Evolutionary conservation across 768 basidiomycete genomes (phyloP).

Genomic region (Serendipita vermifera): DNA sequence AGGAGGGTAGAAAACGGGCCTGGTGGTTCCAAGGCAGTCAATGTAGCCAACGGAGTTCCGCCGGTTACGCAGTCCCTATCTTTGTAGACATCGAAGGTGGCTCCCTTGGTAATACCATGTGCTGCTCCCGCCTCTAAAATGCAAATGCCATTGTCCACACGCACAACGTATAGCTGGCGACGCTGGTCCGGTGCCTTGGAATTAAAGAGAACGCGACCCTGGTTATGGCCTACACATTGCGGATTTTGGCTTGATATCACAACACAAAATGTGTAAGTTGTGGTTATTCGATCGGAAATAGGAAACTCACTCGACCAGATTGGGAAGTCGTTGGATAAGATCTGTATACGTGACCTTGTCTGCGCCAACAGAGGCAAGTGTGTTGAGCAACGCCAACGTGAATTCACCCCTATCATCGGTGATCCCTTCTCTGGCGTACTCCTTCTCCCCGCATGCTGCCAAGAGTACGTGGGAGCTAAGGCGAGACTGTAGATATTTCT

Average conservation of each 20-base stretch:
- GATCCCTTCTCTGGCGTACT: constrained; percentile 17
- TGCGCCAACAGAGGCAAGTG: constrained; percentile 10
- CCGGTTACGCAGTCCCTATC: background rate
- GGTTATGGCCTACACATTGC: constrained; percentile 21
- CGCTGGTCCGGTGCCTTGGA: constrained; percentile 14
- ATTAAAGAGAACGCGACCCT: constrained; percentile 20
- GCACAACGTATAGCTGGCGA: constrained; percentile 9
- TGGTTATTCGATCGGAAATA: too few species aligned
- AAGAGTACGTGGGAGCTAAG: constrained; percentile 17
- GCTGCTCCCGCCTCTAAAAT: constrained; percentile 20
- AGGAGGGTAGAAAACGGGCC: constrained; percentile 36
- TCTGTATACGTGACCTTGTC: constrained; percentile 20
- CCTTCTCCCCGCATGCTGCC: constrained; percentile 15
- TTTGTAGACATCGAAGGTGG: constrained; percentile 18
- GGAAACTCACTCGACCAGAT: too few species aligned
- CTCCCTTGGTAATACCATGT: constrained; percentile 19
- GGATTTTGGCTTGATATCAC: constrained; percentile 20
- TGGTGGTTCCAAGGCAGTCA: constrained; percentile 51
- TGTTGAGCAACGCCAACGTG: constrained; percentile 19
- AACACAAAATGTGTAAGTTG: too few species aligned
- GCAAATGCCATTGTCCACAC: constrained; percentile 8
- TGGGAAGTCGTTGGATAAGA: constrained; percentile 11
- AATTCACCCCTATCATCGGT: constrained; percentile 20
- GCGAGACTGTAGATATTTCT: constrained; percentile 8
- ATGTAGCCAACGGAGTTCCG: constrained; percentile 11